These are phyloP conservation scores for Agroathelia rolfsii DNA, from an alignment of 1,284 basidiomycete genomes.

Conservation along the genomic window DNA sequence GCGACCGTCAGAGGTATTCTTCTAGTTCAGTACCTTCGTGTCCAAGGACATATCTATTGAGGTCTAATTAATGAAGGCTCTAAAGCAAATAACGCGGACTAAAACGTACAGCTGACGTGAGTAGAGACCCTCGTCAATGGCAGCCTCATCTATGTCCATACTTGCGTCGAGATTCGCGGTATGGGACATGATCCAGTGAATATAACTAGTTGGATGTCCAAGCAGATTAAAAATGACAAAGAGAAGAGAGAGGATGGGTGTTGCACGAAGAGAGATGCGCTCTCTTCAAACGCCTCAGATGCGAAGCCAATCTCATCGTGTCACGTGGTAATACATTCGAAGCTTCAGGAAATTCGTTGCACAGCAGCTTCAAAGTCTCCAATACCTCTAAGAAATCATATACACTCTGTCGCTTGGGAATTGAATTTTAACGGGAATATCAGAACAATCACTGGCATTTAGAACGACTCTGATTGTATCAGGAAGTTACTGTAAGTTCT, in stretches of 20 bases:
- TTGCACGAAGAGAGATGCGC: too few relatives aligned
- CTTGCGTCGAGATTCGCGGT: conserved; percentile 37
- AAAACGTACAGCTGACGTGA: conserved; percentile 85
- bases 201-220: conserved; percentile 8
- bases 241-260: conserved; percentile 6
- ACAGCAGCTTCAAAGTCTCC: too few relatives aligned
- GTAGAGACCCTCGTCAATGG: conserved; percentile 88
- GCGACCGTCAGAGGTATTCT: conserved; percentile 4
- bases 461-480: too few relatives aligned
- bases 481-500: too few relatives aligned
- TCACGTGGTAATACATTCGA: too few relatives aligned
- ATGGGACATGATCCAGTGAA: conserved; percentile 36
- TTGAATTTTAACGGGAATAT: too few relatives aligned
- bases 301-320: too few relatives aligned
- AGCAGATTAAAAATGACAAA: conserved; percentile 4
- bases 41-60: conserved; percentile 82
- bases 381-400: too few relatives aligned
- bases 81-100: conserved; percentile 7
- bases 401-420: too few relatives aligned
- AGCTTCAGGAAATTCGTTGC: too few relatives aligned
- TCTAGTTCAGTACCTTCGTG: conserved; percentile 67
- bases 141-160: conserved; percentile 79
- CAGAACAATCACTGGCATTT: too few relatives aligned
- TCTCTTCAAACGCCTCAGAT: too few relatives aligned
- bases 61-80: conserved; percentile 15